Conservation (phyloP, 805 yeast species). For the Scheffersomyces stipitis region DNA sequence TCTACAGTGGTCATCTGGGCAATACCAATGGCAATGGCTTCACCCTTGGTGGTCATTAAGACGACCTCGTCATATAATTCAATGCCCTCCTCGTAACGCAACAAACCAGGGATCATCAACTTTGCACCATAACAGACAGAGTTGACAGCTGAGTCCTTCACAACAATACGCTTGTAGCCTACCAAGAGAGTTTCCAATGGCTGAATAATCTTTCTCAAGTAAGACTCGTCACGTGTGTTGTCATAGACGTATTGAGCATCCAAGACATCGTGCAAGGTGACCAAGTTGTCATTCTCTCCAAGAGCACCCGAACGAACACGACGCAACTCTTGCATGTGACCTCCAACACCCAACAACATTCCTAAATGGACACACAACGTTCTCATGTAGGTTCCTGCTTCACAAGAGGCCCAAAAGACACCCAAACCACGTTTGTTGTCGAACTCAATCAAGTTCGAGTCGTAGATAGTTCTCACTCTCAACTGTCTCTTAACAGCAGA, state of each 20-base stretch:
- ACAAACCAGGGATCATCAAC: constrained; percentile 96
- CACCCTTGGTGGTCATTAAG: constrained; percentile 98
- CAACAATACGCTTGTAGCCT: constrained; percentile 96
- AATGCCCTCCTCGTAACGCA: constrained; percentile 96
- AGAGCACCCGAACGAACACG: constrained; percentile 98
- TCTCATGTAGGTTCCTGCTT: constrained; percentile 99
- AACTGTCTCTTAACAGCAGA: constrained; percentile 99
- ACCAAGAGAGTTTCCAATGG: constrained; percentile 92
- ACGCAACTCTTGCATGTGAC: constrained; percentile 99
- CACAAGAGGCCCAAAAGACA: constrained; percentile 99
- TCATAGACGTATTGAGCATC: constrained; percentile 99
- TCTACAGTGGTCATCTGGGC: constrained; percentile 99
- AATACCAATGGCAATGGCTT: constrained; percentile 96
- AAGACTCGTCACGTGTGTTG: constrained; percentile 94
- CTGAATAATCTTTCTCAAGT: constrained; percentile 88
- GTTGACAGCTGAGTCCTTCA: constrained; percentile 90
- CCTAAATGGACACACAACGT: constrained; percentile 98
- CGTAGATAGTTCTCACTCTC: constrained; percentile 97
- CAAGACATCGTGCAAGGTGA: constrained; percentile 93
- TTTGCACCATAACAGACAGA: constrained; percentile 99
- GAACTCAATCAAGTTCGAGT: constrained; percentile 91
- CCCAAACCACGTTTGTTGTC: constrained; percentile 96
- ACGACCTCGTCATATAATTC: constrained; percentile 98
- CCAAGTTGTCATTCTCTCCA: constrained; percentile 85
- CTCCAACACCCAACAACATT: constrained; percentile 97